These are phyloP conservation scores for Hortiboletus flavorubellus DNA, from an alignment of 768 basidiomycete genomes.

Conservation along the genomic window DNA sequence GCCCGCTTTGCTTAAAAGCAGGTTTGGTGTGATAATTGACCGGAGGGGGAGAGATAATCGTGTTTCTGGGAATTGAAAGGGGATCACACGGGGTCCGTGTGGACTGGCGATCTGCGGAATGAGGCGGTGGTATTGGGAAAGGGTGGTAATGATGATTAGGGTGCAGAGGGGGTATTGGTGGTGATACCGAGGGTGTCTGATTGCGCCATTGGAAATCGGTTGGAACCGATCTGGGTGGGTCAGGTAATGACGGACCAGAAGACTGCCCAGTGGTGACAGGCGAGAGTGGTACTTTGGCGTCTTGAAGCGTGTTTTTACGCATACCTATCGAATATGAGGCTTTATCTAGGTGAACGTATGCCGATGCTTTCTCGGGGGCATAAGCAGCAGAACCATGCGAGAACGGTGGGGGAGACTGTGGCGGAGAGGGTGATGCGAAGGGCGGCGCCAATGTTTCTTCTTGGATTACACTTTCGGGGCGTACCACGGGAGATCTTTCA, in stretches of 20 bases:
- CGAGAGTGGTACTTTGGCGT: not conserved
- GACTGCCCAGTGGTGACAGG: not conserved
- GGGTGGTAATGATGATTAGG: not conserved
- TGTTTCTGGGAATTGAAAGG: not conserved
- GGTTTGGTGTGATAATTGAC: slow-evolving; percentile 9
- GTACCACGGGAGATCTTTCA: not conserved
- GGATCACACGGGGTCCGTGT: not conserved
- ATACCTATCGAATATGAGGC: not conserved
- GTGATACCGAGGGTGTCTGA: not conserved
- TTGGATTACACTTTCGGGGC: not conserved
- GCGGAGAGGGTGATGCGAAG: not conserved
- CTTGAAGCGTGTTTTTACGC: not conserved
- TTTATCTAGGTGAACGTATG: not conserved
- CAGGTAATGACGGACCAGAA: not conserved
- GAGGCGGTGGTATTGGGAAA: not conserved
- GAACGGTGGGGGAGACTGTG: not conserved
- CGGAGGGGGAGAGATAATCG: not conserved
- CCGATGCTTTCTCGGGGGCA: not conserved
- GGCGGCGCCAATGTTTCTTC: not conserved
- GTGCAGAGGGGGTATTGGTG: not conserved
- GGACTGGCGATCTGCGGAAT: not conserved
- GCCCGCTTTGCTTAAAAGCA: not conserved
- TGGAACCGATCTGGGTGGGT: not conserved
- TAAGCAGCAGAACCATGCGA: not conserved
- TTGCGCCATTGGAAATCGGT: not conserved